These are phyloP conservation scores for Yamadazyma pseudoaaseri DNA, from an alignment of 1,139 yeast genomes.

Conservation along the genomic window DNA sequence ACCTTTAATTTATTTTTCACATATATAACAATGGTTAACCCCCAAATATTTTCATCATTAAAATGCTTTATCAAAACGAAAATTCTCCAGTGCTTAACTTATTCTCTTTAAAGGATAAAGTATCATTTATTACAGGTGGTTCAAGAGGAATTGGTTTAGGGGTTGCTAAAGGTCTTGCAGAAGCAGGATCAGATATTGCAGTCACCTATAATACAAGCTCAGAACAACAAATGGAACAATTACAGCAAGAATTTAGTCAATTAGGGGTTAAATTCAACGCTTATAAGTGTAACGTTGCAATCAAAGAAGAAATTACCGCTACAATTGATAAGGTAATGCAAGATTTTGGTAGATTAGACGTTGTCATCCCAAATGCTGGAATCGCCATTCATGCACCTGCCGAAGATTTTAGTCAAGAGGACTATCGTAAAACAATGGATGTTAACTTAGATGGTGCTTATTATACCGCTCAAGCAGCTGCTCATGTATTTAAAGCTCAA, in stretches of 20 bases:
- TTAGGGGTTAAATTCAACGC: slow-evolving; percentile 20
- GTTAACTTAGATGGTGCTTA: slow-evolving; percentile 50
- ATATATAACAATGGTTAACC: too few relatives aligned
- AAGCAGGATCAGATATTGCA: slow-evolving; percentile 29
- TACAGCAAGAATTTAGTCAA: slow-evolving; percentile 16
- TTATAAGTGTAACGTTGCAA: slow-evolving; percentile 19
- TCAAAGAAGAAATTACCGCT: slow-evolving; percentile 19
- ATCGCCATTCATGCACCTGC: slow-evolving; percentile 34
- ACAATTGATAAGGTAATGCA: slow-evolving; percentile 17
- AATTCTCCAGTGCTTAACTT: slow-evolving; percentile 16
- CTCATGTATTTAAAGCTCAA: slow-evolving; percentile 46
- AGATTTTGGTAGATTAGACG: slow-evolving; percentile 42
- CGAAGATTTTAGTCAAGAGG: slow-evolving; percentile 18
- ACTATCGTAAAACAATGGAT: slow-evolving; percentile 34
- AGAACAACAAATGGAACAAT: slow-evolving; percentile 32
- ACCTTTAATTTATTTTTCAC: too few relatives aligned
- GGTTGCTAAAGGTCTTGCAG: slow-evolving; percentile 34
- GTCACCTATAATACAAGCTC: slow-evolving; percentile 25
- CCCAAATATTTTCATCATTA: too few relatives aligned
- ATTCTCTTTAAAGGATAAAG: slow-evolving; percentile 33
- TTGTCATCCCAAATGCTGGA: slow-evolving; percentile 59
- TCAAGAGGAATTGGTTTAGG: slow-evolving; percentile 37
- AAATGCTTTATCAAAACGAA: slow-evolving; percentile 14
- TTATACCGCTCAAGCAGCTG: slow-evolving; percentile 45
- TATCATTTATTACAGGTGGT: slow-evolving; percentile 35